Evolutionary conservation across 164 flowering plant genomes (phyloP).

Genomic region (Vitis vinifera): DNA sequence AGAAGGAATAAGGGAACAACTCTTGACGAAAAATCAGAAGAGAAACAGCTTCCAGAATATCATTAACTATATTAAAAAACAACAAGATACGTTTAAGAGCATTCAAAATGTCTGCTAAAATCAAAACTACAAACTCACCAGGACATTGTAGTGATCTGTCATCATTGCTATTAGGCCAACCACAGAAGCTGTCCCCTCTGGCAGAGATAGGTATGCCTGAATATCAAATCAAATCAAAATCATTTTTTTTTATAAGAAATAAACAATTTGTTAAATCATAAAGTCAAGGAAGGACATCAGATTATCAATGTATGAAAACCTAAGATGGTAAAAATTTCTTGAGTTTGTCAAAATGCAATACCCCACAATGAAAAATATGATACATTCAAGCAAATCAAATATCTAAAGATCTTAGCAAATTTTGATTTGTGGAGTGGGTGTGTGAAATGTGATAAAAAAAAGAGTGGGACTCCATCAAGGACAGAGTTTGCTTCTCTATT

Average conservation of each 20-base stretch:
- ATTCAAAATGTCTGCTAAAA: background rate
- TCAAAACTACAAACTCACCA: conserved; percentile 48
- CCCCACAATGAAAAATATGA: background rate
- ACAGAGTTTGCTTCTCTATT: no score
- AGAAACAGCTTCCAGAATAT: background rate
- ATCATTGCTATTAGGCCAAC: conserved; percentile 94
- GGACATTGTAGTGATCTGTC: conserved; percentile 88
- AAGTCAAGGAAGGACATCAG: background rate
- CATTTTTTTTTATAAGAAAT: background rate
- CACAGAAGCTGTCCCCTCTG: conserved; percentile 93
- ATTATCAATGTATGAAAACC: background rate
- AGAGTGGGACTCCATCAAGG: no score
- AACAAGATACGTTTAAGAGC: background rate
- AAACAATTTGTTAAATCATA: background rate
- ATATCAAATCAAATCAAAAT: conserved; percentile 7
- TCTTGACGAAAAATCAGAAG: background rate
- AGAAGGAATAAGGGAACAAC: no score
- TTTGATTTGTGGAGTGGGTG: no score
- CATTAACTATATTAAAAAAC: background rate
- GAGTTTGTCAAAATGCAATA: background rate
- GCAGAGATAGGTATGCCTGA: conserved; percentile 96
- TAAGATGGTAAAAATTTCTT: background rate
- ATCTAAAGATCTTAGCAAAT: no score
- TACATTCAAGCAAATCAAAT: no score
- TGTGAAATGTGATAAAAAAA: no score